Base-by-base conservation (phyloP, 768 basidiomycete genomes). In the Gymnopilus dilepis region DNA sequence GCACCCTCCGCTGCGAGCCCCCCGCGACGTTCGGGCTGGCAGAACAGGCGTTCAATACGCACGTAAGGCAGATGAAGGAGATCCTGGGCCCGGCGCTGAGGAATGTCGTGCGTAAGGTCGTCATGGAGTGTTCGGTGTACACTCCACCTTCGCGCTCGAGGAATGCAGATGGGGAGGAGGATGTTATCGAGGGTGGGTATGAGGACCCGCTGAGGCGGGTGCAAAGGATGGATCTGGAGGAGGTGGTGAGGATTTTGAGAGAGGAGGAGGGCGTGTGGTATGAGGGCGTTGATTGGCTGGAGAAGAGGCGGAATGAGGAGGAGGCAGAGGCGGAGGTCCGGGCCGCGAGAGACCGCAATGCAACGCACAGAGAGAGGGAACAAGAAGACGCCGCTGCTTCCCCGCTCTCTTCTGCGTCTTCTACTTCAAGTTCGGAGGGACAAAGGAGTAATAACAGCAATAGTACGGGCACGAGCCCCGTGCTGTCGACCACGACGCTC, bases 221-320 rank as follows among this genome's bases (percentile, higher is more conserved):
- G 7, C 72, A 81, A 8, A 77, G 76, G 67, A 87, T 92, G 87
- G 68, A 72, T 0, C 38, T 84, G 0, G 89, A 90, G 63, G 89
- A 90, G 4, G 85, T 93, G 0, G 67, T 88, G 28, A 71, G 67
- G 38, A 80, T 83, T 48, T 62, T 93, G 59, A 77, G 86, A 40
- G 83, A 88, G 62, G 83, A 86, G 34, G 84, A 87, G 47, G 84
- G 82, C 0, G 76, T 87, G 2, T 92, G 91, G 91, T 88, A 85
- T 59, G 87, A 91, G 55, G 90, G 90, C 0, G 78, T 89, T 2
- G 88, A 91, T 68, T 91, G 90, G 88, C 67, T 83, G 5, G 83
- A 84, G 69, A 71, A 80, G 56, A 75, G 79, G 62, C 69, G 76
- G 59, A 83, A 85, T 54, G 76, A 78, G 42, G 70, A 74, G 19